Evolutionary conservation across 306 rosid genomes (phyloP).

Genomic region (Lablab purpureus): DNA sequence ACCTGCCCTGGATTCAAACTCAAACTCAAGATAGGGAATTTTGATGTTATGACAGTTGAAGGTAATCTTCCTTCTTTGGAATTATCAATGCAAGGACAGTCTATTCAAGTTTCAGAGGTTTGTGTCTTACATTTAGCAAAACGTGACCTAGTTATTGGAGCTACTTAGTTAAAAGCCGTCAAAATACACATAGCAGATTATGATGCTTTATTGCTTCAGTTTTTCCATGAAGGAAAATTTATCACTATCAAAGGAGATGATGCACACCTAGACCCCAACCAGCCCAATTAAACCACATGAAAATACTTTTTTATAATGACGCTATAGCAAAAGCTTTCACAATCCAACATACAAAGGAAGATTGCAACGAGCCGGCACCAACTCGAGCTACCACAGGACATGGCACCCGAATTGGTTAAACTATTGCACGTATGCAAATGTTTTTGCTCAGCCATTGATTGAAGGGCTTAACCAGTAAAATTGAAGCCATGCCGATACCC

Average conservation of each 20-base stretch:
- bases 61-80: background rate
- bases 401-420: background rate
- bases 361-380: background rate
- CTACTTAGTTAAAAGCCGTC: background rate
- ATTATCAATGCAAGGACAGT: background rate
- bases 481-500: background rate
- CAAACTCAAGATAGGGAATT: background rate
- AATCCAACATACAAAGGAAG: background rate
- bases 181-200: background rate
- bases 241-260: background rate
- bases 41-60: background rate
- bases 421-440: background rate
- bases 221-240: background rate
- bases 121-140: background rate
- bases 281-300: background rate
- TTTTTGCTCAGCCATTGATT: background rate
- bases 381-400: background rate
- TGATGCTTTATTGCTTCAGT: background rate
- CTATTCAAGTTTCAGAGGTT: background rate
- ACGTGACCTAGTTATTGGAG: background rate
- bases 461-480: background rate
- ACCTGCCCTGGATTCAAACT: background rate
- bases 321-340: background rate
- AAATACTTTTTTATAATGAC: background rate
- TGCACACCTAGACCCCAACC: background rate